Percentiles rank a stretch among this genome's conserved stretches.
phyloP scores from a whole-genome alignment of 768 basidiomycete genomes.

The Tephrocybe sp. region DNA sequence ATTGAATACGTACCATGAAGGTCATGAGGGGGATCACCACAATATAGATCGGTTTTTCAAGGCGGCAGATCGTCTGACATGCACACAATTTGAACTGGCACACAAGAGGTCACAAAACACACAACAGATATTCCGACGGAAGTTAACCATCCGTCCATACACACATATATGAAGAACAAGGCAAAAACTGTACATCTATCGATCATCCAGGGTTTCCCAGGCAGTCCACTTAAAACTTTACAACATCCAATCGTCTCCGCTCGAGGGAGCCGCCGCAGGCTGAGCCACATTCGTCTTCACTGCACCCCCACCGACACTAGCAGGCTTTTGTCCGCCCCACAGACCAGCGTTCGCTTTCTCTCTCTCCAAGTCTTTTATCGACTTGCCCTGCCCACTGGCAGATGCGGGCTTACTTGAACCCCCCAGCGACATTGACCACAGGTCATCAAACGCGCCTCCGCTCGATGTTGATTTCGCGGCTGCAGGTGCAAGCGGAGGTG shows the following conservation, averaged over 20 bases:
- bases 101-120: not conserved
- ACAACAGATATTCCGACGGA: not conserved
- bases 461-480: constrained; percentile 38
- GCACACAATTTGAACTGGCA: too few relatives aligned
- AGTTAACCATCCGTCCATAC: not conserved
- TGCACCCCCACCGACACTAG: not conserved
- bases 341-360: constrained; percentile 82
- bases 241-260: constrained; percentile 12
- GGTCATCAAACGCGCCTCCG: constrained; percentile 75
- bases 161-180: not conserved
- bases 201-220: not conserved
- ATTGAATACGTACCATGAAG: too few relatives aligned
- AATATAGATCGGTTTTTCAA: too few relatives aligned
- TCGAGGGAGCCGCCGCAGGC: constrained; percentile 3
- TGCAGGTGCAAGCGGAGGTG: constrained; percentile 1
- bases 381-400: constrained; percentile 46
- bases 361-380: constrained; percentile 86
- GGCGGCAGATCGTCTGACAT: too few relatives aligned
- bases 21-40: too few relatives aligned
- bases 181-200: not conserved
- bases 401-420: constrained; percentile 38
- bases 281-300: not conserved
- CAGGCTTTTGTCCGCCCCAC: constrained; percentile 56
- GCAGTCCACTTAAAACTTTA: not conserved
- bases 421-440: constrained; percentile 84